These are phyloP conservation scores for Cryptococcus jaspeensis DNA, from an alignment of 1,284 basidiomycete genomes.

Conservation along the genomic window DNA sequence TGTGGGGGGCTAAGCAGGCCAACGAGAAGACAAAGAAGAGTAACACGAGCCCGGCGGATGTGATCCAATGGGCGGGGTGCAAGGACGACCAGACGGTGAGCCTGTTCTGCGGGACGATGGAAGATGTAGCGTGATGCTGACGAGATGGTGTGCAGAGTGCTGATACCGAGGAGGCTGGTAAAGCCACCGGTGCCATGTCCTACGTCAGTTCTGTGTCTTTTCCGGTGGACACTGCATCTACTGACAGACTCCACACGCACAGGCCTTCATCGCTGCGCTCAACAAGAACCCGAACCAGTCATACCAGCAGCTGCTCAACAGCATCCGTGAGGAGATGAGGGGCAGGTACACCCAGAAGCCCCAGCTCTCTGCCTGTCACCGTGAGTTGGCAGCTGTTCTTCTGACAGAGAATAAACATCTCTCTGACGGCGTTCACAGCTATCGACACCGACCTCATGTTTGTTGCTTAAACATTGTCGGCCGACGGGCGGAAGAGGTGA, in stretches of 20 bases:
- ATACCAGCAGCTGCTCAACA: constrained; percentile 74
- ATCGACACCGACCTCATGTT: constrained; percentile 21
- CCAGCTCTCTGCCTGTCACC: constrained; percentile 56
- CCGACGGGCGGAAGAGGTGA: too few species aligned
- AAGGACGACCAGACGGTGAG: constrained; percentile 83
- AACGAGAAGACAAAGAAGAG: constrained; percentile 64
- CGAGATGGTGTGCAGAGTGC: constrained; percentile 52
- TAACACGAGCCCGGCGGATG: constrained; percentile 73
- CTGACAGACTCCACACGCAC: constrained; percentile 13
- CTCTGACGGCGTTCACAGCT: constrained; percentile 3
- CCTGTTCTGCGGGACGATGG: too few species aligned
- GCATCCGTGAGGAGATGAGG: constrained; percentile 58
- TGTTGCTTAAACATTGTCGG: constrained; percentile 12
- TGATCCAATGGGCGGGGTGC: constrained; percentile 73
- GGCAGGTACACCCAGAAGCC: constrained; percentile 80
- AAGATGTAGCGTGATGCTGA: neutral
- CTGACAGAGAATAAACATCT: neutral
- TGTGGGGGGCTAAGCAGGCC: constrained; percentile 58
- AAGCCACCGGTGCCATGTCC: constrained; percentile 79
- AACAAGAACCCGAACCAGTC: constrained; percentile 67
- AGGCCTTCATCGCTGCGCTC: constrained; percentile 73
- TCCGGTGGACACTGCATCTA: neutral
- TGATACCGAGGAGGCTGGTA: constrained; percentile 75
- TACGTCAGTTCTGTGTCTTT: constrained; percentile 22
- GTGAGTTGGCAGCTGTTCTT: constrained; percentile 20